Conservation (phyloP, 2,329 filamentous ascomycete genomes). For the Pleomassaria siparia region DNA sequence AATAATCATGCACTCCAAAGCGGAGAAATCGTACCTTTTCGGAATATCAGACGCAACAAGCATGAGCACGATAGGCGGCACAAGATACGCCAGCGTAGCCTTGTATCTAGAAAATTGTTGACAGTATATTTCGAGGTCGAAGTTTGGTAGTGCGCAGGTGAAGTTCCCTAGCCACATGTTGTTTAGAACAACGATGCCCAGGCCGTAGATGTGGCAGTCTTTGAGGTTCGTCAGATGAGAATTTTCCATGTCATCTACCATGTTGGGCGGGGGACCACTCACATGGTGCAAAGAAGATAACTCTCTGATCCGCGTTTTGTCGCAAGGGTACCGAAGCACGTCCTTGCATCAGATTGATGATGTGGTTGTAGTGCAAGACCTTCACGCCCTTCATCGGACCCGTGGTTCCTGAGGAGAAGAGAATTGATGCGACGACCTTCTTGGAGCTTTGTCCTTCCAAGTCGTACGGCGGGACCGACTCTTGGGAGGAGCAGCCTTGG, state of each 20-base stretch:
- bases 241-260: too few species aligned
- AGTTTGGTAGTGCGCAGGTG: slow-evolving; percentile 10
- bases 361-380: slow-evolving; percentile 13
- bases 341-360: slow-evolving; percentile 13
- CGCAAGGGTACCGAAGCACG: slow-evolving; percentile 8
- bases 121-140: slow-evolving; percentile 15
- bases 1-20: slow-evolving; percentile 13
- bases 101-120: slow-evolving; percentile 11
- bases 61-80: slow-evolving; percentile 13
- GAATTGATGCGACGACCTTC: slow-evolving; percentile 10
- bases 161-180: slow-evolving; percentile 15
- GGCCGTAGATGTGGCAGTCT: slow-evolving; percentile 14
- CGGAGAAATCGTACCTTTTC: slow-evolving; percentile 13
- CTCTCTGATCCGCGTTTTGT: slow-evolving; percentile 9
- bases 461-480: slow-evolving; percentile 10
- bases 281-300: slow-evolving; percentile 16
- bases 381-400: slow-evolving; percentile 15
- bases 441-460: slow-evolving; percentile 12
- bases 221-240: background rate
- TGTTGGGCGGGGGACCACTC: too few species aligned
- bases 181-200: slow-evolving; percentile 10
- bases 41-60: slow-evolving; percentile 13
- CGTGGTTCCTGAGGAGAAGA: slow-evolving; percentile 15
- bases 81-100: slow-evolving; percentile 11
- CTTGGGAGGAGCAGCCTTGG: slow-evolving; percentile 4